Evolutionary conservation across 108 stramenopile species (phyloP).

Genomic region (Fistulifera pelliculosa): DNA sequence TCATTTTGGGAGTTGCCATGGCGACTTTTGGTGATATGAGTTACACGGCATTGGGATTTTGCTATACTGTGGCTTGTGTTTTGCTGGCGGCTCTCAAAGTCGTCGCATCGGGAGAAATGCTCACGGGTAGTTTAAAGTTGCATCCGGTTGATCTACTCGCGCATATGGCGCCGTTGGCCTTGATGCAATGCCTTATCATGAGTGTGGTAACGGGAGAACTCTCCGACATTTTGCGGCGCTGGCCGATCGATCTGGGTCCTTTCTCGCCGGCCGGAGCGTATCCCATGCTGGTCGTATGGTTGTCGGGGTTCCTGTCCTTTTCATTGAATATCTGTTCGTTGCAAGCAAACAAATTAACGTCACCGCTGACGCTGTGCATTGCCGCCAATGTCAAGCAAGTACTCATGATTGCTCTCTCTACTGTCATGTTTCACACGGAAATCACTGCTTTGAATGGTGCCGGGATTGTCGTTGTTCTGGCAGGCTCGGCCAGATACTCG

Average conservation of each 20-base stretch:
- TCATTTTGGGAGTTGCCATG: constrained; percentile 64
- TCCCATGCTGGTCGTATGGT: constrained; percentile 33
- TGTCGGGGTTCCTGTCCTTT: constrained; percentile 61
- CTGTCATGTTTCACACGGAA: constrained; percentile 38
- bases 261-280: constrained; percentile 7
- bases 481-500: constrained; percentile 72
- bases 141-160: constrained; percentile 73
- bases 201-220: constrained; percentile 55
- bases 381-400: constrained; percentile 89
- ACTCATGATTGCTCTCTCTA: constrained; percentile 50
- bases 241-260: constrained; percentile 32
- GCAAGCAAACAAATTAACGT: constrained; percentile 81
- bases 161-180: constrained; percentile 77
- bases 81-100: constrained; percentile 64
- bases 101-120: constrained; percentile 60
- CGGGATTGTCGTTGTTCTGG: constrained; percentile 58
- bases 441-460: constrained; percentile 46
- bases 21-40: constrained; percentile 66
- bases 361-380: constrained; percentile 78
- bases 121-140: constrained; percentile 61
- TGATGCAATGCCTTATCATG: constrained; percentile 51
- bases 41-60: constrained; percentile 49
- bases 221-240: constrained; percentile 27
- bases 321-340: constrained; percentile 74
- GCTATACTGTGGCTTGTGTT: constrained; percentile 49